Evolutionary conservation across 108 stramenopile species (phyloP), one percentile per base, ranked within the genome.

Genomic region (Cyclostephanos invisitatus): DNA sequence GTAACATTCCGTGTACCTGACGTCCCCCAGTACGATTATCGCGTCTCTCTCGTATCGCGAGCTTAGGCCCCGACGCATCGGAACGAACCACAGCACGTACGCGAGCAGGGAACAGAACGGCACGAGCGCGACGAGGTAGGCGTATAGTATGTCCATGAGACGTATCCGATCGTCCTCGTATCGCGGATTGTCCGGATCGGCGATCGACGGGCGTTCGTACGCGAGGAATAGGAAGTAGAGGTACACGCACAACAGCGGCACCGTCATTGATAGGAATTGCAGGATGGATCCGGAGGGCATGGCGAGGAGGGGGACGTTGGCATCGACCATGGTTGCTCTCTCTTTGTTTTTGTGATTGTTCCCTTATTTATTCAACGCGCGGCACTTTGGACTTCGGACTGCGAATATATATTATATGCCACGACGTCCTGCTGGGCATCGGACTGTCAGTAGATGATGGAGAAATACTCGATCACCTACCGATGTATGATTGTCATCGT

Each of bases 201-300:
- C 54, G 5, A 84, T 53, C 25, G 72, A 48, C 51, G 85, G 84
- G n/a, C 89, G 81, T 28, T 72, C 61, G 55, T 44, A 54, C 7
- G 84, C 87, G 25, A 70, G 67, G 20, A 67, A 81, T 7, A 90
- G 84, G 64, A 90, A 88, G 84, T 88, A 90, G 48, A 83, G 38
- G 54, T 88, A 78, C 20, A 90, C 76, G 18, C 50, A 76, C 11
- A 90, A 60, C 35, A 90, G 74, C 10, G 89, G 89, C 32, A 88
- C 10, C 35, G 89, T 90, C 64, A 82, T 67, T 24, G 85, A 15
- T 28, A 79, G 29, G 66, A 88, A 85, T 67, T 84, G 87, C 37
- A 73, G 37, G 56, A 86, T 72, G 60, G 82, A 79, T 15, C 80
- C 80, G 20, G 66, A 49, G 46, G 80, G 80, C 21, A 74, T 68